Evolutionary conservation across 768 basidiomycete species (phyloP).

Genomic region (Serpula lacrymans): DNA sequence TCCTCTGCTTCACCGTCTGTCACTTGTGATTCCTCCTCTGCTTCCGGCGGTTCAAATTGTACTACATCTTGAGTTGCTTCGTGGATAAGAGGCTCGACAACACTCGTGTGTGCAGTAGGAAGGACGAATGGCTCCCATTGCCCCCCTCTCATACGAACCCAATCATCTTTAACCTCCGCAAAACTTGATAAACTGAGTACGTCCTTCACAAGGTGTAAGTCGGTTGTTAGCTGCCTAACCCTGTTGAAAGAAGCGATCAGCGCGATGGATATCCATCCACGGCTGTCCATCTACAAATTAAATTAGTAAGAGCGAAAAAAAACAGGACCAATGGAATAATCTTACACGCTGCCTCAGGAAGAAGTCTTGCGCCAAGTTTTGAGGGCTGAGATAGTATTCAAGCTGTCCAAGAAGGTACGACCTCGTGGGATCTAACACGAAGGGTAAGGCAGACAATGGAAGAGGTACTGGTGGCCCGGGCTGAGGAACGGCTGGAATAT

Average conservation of each 20-base stretch:
- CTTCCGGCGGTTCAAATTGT: too few species aligned
- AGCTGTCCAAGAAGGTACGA: conserved; percentile 77
- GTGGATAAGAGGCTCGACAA: conserved; percentile 14
- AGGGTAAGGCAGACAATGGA: conserved; percentile 43
- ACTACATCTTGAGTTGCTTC: conserved; percentile 14
- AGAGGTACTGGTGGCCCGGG: conserved; percentile 35
- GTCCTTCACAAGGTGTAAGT: conserved; percentile 60
- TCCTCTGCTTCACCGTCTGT: conserved; percentile 32
- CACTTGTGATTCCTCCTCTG: too few species aligned
- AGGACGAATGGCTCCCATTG: conserved; percentile 62
- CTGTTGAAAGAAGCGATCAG: conserved; percentile 88
- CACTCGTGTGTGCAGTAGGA: conserved; percentile 56
- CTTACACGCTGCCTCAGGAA: conserved; percentile 76
- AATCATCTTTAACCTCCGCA: conserved; percentile 66
- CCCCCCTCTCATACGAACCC: conserved; percentile 61
- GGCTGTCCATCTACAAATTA: conserved; percentile 73
- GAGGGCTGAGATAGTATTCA: conserved; percentile 89
- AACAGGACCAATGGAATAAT: conserved; percentile 10
- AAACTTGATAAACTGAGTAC: conserved; percentile 62
- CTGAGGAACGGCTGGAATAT: conserved; percentile 15
- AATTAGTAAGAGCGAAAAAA: conserved; percentile 1
- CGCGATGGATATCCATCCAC: conserved; percentile 82
- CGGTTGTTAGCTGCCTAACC: conserved; percentile 61
- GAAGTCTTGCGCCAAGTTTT: conserved; percentile 87
- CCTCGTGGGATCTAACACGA: conserved; percentile 62